Base-by-base conservation (phyloP, 2,329 filamentous ascomycete species). In the Beauveria varroae region DNA sequence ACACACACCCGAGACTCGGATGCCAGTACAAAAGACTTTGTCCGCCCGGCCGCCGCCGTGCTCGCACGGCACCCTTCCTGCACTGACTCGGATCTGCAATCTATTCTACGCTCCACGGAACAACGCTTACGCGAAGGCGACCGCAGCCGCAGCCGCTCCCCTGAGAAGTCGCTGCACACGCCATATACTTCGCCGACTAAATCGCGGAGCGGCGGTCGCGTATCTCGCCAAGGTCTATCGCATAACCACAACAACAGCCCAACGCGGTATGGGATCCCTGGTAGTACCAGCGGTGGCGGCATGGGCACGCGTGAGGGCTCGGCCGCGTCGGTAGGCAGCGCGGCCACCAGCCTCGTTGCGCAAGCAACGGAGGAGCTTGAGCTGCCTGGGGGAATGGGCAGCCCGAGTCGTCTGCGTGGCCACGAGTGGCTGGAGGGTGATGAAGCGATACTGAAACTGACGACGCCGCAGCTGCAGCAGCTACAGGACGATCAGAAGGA, bases 91-190 rank as follows among this genome's bases (percentile, higher is more conserved):
- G 80, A 80, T 1, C 68, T 85, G 28, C 73, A 76, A 1, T 73
- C 79, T 63, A 85, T 85, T 30, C 71, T 85, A 37, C 75, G 74
- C 49, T 80, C 75, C 40, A 85, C 82, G 1, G 82, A 84, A 28
- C 73, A 78, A 70, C 73, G 81, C 10, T 73, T 85, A 16, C 72
- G 76, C 22, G 74, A 78, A 3, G 76, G 76, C 24, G 52, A 55
- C 24, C 52, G 52, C 52, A 43, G 37, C 3, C 67, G 61, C 10
- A 70, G 67, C 22, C 63, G 61, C 18, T 73, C 73, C 2, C 71
- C 72, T 0, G 64, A 65, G 24, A 74, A 73, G 67, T 22, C 46
- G 22, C 5, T 52, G 5, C 65, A 69, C 5, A 72, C 68, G 34
- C 65, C 71, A 6, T 56, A 65, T 14, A 58, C 65, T 43, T 70